A percentile compares a stretch with the other conserved stretches of the same genome.
phyloP scores from a whole-genome alignment of 1,284 basidiomycete species.

The Cronartium quercuum region DNA sequence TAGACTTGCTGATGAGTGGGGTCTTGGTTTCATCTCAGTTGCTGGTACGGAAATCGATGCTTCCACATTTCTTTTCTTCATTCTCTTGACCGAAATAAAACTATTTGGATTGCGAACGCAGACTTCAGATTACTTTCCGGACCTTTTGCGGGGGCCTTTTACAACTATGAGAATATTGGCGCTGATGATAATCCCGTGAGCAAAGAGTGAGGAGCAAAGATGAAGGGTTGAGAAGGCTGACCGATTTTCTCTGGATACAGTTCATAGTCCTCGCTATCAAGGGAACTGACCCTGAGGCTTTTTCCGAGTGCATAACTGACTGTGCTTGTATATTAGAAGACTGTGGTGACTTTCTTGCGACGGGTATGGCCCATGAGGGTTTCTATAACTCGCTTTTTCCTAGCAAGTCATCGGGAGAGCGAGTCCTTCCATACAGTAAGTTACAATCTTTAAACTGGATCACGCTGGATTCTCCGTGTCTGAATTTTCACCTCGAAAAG shows the following conservation, averaged over 20 bases:
- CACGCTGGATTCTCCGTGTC: background rate
- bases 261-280: slow-evolving; percentile 18
- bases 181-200: background rate
- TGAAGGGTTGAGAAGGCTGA: no score
- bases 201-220: no score
- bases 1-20: slow-evolving; percentile 1
- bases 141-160: slow-evolving; percentile 25
- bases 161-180: background rate
- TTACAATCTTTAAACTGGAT: background rate
- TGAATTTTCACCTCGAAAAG: background rate
- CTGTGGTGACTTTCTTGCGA: slow-evolving; percentile 6
- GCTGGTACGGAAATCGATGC: background rate
- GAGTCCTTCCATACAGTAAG: slow-evolving; percentile 16
- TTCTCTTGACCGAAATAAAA: background rate
- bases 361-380: slow-evolving; percentile 14
- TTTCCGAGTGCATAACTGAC: slow-evolving; percentile 17
- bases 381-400: slow-evolving; percentile 26
- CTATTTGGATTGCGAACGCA: background rate
- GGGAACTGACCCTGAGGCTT: slow-evolving; percentile 5
- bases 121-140: slow-evolving; percentile 8
- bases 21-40: slow-evolving; percentile 7
- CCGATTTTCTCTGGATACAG: no score
- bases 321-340: background rate
- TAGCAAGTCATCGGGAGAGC: background rate
- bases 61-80: background rate